phyloP scores from a whole-genome alignment of 1,284 basidiomycete genomes.

The Trametes versicolor region DNA sequence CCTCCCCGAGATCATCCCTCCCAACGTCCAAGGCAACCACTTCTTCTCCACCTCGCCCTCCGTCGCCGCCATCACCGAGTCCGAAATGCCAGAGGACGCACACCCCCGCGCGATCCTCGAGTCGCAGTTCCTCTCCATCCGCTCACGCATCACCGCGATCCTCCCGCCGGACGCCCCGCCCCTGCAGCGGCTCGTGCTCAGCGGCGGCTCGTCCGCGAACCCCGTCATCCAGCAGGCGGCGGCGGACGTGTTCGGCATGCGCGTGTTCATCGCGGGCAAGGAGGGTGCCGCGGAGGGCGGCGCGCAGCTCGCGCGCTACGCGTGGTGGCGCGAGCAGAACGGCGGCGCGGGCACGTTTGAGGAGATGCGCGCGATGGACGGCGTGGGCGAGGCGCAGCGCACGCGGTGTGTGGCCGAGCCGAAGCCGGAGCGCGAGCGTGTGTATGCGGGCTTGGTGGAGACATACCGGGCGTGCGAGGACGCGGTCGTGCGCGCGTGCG shows the following conservation, averaged over 20 bases:
- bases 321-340: slow-evolving; percentile 67
- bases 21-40: slow-evolving; percentile 74
- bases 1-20: slow-evolving; percentile 87
- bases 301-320: slow-evolving; percentile 73
- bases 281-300: slow-evolving; percentile 80
- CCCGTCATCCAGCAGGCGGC: slow-evolving; percentile 77
- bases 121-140: slow-evolving; percentile 87
- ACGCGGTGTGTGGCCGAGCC: slow-evolving; percentile 71
- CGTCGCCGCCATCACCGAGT: slow-evolving; percentile 46
- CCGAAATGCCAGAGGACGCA: slow-evolving; percentile 54
- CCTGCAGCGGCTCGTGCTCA: slow-evolving; percentile 77
- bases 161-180: slow-evolving; percentile 65
- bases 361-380: slow-evolving; percentile 63
- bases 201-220: slow-evolving; percentile 86
- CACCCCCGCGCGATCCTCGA: slow-evolving; percentile 89
- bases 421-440: slow-evolving; percentile 42
- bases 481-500: slow-evolving; percentile 47
- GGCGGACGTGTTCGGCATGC: slow-evolving; percentile 82
- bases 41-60: slow-evolving; percentile 55
- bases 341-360: slow-evolving; percentile 64
- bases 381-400: slow-evolving; percentile 56
- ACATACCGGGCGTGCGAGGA: slow-evolving; percentile 53
- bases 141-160: slow-evolving; percentile 74
- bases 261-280: slow-evolving; percentile 73
- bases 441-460: slow-evolving; percentile 48